phyloP scores from a whole-genome alignment of 495 filamentous ascomycete genomes.

The Hypoxylon fuscum region DNA sequence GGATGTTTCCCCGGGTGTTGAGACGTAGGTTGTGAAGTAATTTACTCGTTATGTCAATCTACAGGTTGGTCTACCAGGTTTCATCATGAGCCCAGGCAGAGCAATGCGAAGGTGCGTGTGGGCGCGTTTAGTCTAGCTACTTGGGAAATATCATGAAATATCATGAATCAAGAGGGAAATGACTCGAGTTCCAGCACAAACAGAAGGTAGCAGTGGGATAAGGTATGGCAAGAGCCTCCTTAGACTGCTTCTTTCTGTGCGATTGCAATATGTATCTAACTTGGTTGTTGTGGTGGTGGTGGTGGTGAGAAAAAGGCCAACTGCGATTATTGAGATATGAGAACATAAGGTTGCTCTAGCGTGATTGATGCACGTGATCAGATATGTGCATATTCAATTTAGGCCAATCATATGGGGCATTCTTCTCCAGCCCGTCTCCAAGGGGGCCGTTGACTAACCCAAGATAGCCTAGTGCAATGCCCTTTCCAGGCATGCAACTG shows the following conservation, averaged over 20 bases:
- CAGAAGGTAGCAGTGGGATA: conserved; percentile 2
- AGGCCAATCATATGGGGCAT: neutral
- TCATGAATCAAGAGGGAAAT: conserved; percentile 5
- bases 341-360: neutral
- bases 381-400: neutral
- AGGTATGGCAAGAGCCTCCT: conserved; percentile 1
- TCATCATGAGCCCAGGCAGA: conserved; percentile 20
- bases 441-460: neutral
- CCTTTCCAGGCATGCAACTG: neutral
- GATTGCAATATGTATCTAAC: conserved; percentile 23
- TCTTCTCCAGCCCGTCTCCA: too few species aligned
- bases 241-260: conserved; percentile 13
- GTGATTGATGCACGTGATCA: conserved; percentile 1
- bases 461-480: neutral
- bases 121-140: conserved; percentile 23
- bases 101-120: conserved; percentile 1
- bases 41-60: conserved; percentile 36
- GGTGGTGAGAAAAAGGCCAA: conserved; percentile 1
- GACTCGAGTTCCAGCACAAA: conserved; percentile 17
- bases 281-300: conserved; percentile 14
- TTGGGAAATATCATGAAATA: conserved; percentile 15
- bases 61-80: conserved; percentile 29
- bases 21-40: neutral
- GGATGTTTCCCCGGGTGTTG: neutral
- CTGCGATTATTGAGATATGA: too few species aligned